These are phyloP conservation scores for Yamadazyma dushanensis DNA, from an alignment of 1,139 yeast species.

Conservation along the genomic window DNA sequence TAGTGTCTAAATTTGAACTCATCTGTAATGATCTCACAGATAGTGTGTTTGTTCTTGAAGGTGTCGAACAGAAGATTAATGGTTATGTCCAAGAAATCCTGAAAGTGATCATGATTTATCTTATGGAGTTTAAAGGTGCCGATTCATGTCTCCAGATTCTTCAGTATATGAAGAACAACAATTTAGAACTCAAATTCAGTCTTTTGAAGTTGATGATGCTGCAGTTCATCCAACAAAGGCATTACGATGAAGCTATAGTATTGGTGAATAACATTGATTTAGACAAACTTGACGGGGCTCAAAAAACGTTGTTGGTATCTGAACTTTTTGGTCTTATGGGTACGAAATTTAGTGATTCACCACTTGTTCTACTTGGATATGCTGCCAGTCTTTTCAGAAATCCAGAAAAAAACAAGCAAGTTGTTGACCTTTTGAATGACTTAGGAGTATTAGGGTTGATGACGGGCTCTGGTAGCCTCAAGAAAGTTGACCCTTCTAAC, in stretches of 20 bases:
- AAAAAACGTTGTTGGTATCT: constrained; percentile 23
- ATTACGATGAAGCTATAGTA: constrained; percentile 36
- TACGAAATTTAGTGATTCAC: constrained; percentile 30
- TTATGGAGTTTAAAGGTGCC: constrained; percentile 41
- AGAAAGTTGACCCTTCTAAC: constrained; percentile 13
- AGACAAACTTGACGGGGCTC: constrained; percentile 18
- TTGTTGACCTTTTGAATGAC: constrained; percentile 25
- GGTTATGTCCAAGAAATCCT: constrained; percentile 31
- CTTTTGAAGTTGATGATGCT: constrained; percentile 28
- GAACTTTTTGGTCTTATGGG: constrained; percentile 36
- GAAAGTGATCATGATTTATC: constrained; percentile 28
- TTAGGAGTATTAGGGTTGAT: constrained; percentile 25
- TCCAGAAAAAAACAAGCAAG: neutral
- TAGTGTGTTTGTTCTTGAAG: constrained; percentile 11
- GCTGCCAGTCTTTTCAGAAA: constrained; percentile 29
- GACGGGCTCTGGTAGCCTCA: constrained; percentile 20
- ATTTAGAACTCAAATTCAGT: constrained; percentile 26
- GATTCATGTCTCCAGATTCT: constrained; percentile 33
- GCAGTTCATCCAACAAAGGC: constrained; percentile 28
- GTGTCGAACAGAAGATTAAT: constrained; percentile 18
- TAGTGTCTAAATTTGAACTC: constrained; percentile 39
- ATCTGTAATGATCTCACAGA: constrained; percentile 18
- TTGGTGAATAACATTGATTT: constrained; percentile 35
- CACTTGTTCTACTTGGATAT: constrained; percentile 41
- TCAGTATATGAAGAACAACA: constrained; percentile 31